These are phyloP conservation scores for Corymbia calophylla DNA, from an alignment of 441 rosid species.

Conservation along the genomic window DNA sequence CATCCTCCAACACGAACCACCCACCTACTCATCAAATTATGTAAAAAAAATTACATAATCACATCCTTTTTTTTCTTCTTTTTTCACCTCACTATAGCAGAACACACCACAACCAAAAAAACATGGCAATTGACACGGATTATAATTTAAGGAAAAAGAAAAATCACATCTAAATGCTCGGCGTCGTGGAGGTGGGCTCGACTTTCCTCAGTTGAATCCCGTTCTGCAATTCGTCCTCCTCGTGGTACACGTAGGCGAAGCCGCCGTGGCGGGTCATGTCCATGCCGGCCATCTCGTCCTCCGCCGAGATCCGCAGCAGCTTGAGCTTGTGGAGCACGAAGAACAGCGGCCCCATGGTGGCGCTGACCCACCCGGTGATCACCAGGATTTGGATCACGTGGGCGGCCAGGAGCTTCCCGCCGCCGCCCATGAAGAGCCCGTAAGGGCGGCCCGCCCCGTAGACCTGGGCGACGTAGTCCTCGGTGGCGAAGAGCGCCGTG, in stretches of 20 bases:
- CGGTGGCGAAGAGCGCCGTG: conserved; percentile 60
- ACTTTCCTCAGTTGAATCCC: conserved; percentile 34
- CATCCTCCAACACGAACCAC: conserved; percentile 1
- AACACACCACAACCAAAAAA: not conserved
- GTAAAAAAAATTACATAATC: not conserved
- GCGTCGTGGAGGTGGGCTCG: conserved; percentile 17
- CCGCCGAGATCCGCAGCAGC: conserved; percentile 53
- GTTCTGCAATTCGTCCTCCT: conserved; percentile 34
- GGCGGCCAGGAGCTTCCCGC: conserved; percentile 70
- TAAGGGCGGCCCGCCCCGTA: conserved; percentile 34
- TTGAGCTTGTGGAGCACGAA: conserved; percentile 39
- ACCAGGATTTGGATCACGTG: conserved; percentile 63
- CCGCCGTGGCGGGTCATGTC: conserved; percentile 83
- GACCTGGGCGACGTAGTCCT: conserved; percentile 52
- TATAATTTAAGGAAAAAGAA: not conserved
- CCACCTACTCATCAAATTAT: not conserved
- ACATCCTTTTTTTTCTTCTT: not conserved
- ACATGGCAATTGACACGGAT: not conserved
- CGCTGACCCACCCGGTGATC: conserved; percentile 77
- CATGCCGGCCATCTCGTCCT: conserved; percentile 86
- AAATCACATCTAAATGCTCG: not conserved
- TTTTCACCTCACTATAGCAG: not conserved
- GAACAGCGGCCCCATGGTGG: conserved; percentile 75
- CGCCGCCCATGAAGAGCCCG: conserved; percentile 85
- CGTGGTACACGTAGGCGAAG: conserved; percentile 58